Evolutionary conservation across 305 asterid species (phyloP).

Genomic region (Fraxinus paxiana): DNA sequence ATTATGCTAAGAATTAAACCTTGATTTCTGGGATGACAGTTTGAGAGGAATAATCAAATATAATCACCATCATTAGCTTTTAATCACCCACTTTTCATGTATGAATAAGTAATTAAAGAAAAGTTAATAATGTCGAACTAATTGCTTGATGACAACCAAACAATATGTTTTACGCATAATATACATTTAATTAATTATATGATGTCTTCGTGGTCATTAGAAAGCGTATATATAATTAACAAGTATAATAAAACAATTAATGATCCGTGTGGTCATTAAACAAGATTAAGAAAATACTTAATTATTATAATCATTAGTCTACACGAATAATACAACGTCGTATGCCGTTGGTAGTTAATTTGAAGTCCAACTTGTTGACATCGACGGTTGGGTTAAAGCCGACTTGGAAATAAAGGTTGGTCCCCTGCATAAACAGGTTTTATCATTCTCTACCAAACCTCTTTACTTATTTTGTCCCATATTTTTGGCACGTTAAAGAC

Average conservation of each 20-base stretch:
- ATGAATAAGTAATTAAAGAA: background rate
- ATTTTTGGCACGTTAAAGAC: background rate
- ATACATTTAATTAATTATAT: background rate
- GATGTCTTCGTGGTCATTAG: background rate
- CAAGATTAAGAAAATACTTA: background rate
- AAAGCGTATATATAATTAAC: background rate
- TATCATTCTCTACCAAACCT: background rate
- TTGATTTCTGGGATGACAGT: conserved; percentile 18
- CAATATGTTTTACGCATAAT: background rate
- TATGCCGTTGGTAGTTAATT: background rate
- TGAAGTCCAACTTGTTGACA: background rate
- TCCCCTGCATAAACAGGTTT: background rate
- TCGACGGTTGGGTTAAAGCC: background rate
- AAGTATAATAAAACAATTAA: background rate
- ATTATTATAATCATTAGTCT: background rate
- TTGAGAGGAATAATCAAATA: background rate
- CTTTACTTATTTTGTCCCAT: background rate
- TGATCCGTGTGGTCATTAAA: background rate
- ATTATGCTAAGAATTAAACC: background rate
- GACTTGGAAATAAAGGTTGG: background rate
- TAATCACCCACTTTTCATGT: conserved; percentile 4
- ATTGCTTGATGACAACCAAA: background rate
- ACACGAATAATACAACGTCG: background rate
- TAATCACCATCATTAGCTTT: background rate
- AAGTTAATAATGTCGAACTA: background rate